Evolutionary conservation across 2,329 filamentous ascomycete species (phyloP), one percentile per base, ranked within the genome.

Genomic region (Xenosphaeropsis pyriputrescens): DNA sequence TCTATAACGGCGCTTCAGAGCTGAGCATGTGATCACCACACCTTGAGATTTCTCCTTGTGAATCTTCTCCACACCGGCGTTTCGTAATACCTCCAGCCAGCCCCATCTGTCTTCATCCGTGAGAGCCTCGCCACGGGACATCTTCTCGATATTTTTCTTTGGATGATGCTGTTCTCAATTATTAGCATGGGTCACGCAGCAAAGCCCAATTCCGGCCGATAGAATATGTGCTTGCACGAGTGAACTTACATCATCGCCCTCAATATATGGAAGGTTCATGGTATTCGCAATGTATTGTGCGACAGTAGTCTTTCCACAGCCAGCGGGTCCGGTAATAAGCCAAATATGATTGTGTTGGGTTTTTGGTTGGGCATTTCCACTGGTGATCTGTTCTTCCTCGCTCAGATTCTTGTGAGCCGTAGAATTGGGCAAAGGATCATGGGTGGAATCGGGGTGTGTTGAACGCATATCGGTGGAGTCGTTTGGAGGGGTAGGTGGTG

Each of bases 31-130:
- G 43, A 98, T 72, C 36, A 98, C 84, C n/a, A 95, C 91, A 35
- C 85, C 80, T 19, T 70, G 62, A 3, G 22, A 26, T 26, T 26
- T 5, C 22, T 26, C 22, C 8, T 26, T 26, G 14, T 72, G 67
- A 35, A 81, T 64, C 36, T 64, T 64, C 38, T 61, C 59, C 39
- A 77, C 64, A 6, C 75, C 73, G 51, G 77, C 79, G 46, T 85
- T 72, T 45, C 84, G 81, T 12, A 91, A 69, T 11, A 68, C 67
- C 34, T 80, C 84, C 45, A 98, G 76, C 91, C 91, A 98, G 64
- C 95, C 89, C 91, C 91, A 96, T 45, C 91, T 81, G 61, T 98
- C 91, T 42, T 78, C 79, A 55, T 98, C 91, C 39, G 83, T 93
- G 29, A 98, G 69, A 2, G 91, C 86, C 40, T 76, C 78, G 47